A percentile compares a stretch with the other conserved stretches of the same genome.
Conservation (phyloP, 2,329 filamentous ascomycete genomes). For the Fusarium lateritium region DNA sequence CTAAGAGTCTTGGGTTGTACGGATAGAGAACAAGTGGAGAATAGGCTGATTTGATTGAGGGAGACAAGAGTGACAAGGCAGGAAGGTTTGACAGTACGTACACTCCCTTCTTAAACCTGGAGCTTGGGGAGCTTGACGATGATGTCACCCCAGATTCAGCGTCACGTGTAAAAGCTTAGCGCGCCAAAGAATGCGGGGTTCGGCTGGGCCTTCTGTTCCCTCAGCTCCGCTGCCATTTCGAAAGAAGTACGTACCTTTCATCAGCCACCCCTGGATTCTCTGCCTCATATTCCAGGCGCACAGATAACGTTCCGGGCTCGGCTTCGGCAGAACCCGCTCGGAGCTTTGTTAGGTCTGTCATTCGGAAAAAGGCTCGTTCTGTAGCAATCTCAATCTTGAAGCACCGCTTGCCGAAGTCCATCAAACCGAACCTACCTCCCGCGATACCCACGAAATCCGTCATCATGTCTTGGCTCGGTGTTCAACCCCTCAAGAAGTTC, state of each 20-base stretch:
- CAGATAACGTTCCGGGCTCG: slow-evolving; percentile 43
- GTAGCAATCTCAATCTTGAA: slow-evolving; percentile 54
- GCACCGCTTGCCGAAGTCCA: slow-evolving; percentile 51
- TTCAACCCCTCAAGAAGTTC: slow-evolving; percentile 81
- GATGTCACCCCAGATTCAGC: slow-evolving; percentile 45
- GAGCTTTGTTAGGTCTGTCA: slow-evolving; percentile 48
- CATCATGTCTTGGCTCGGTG: slow-evolving; percentile 83
- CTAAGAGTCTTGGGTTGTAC: slow-evolving; percentile 6
- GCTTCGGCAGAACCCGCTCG: slow-evolving; percentile 56
- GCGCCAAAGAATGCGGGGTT: slow-evolving; percentile 48
- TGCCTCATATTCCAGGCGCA: slow-evolving; percentile 51
- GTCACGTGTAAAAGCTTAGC: slow-evolving; percentile 49
- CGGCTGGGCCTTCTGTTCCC: slow-evolving; percentile 40
- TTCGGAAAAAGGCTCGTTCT: slow-evolving; percentile 60
- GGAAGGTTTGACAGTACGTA: slow-evolving; percentile 45
- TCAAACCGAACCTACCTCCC: slow-evolving; percentile 55
- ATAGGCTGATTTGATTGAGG: slow-evolving; percentile 45
- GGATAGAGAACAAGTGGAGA: slow-evolving; percentile 22
- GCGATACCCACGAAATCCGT: slow-evolving; percentile 58
- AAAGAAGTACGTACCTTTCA: slow-evolving; percentile 31
- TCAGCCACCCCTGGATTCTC: background rate
- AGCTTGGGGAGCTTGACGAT: slow-evolving; percentile 48
- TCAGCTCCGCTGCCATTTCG: background rate
- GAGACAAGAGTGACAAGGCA: slow-evolving; percentile 24
- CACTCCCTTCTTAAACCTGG: slow-evolving; percentile 50